phyloP scores from a whole-genome alignment of 1,284 basidiomycete genomes.

The Cystobasidium sp. region DNA sequence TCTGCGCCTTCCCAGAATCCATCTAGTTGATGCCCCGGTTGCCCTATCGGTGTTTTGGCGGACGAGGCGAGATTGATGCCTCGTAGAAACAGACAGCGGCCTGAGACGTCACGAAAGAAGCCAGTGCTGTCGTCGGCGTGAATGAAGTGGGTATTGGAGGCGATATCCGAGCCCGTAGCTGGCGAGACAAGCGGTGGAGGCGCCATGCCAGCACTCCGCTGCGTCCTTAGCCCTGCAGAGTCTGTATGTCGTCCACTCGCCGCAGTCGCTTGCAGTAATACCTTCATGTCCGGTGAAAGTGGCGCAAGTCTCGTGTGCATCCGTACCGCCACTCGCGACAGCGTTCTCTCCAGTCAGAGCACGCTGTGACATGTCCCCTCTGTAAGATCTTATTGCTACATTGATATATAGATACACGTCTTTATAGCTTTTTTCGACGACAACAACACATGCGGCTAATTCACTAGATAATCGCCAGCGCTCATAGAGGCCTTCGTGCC shows the following conservation, averaged over 20 bases:
- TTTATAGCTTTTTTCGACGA: background rate
- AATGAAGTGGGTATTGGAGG: constrained; percentile 55
- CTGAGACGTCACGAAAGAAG: constrained; percentile 81
- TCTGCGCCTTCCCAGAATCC: constrained; percentile 90
- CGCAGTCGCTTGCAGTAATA: no score
- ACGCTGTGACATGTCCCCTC: no score
- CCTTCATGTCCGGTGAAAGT: no score
- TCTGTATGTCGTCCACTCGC: no score
- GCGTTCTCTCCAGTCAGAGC: no score
- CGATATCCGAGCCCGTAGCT: constrained; percentile 67
- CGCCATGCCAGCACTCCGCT: constrained; percentile 49
- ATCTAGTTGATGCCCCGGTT: constrained; percentile 70
- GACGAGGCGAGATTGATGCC: constrained; percentile 92
- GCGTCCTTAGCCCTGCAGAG: no score
- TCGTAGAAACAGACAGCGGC: constrained; percentile 81
- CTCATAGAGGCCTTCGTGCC: background rate
- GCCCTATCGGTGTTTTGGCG: constrained; percentile 76
- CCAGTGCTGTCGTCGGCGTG: constrained; percentile 65
- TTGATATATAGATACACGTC: background rate
- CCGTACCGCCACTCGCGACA: no score
- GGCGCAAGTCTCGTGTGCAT: no score
- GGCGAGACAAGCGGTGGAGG: constrained; percentile 64
- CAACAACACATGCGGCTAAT: background rate
- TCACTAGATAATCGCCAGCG: background rate
- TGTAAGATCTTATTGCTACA: background rate